phyloP scores from a whole-genome alignment of 2,329 filamentous ascomycete genomes.

The Penicillium decumbens region DNA sequence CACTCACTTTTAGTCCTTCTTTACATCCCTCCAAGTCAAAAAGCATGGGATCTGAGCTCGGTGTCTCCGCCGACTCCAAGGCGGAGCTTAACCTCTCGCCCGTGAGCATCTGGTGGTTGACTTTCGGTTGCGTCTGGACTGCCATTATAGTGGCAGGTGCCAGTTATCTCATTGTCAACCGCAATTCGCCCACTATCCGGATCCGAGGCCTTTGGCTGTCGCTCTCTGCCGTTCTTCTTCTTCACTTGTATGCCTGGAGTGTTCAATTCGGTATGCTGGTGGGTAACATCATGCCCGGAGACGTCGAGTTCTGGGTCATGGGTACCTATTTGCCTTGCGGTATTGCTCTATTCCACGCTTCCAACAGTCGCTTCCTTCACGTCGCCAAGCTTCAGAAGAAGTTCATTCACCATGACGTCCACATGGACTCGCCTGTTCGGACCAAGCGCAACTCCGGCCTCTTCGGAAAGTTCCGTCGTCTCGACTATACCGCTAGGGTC shows the following conservation, averaged over 20 bases:
- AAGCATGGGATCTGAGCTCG: constrained; percentile 31
- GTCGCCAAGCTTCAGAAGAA: constrained; percentile 54
- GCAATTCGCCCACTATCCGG: constrained; percentile 34
- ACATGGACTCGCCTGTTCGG: constrained; percentile 4
- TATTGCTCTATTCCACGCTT: constrained; percentile 62
- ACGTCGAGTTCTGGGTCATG: constrained; percentile 64
- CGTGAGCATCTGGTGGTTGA: constrained; percentile 29
- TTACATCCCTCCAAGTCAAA: background rate
- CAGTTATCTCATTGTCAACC: constrained; percentile 31
- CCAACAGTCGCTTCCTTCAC: constrained; percentile 58
- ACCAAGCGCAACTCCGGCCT: constrained; percentile 12
- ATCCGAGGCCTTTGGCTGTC: constrained; percentile 39
- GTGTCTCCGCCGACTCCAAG: constrained; percentile 26
- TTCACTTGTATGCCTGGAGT: constrained; percentile 37
- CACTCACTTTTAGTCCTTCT: background rate
- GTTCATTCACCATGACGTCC: constrained; percentile 29
- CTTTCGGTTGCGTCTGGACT: constrained; percentile 33
- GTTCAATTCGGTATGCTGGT: constrained; percentile 36
- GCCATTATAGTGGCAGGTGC: constrained; percentile 28
- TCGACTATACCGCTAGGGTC: constrained; percentile 25
- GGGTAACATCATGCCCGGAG: constrained; percentile 44
- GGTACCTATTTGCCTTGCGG: constrained; percentile 60
- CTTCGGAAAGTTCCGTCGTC: constrained; percentile 21
- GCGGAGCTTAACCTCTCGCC: constrained; percentile 18
- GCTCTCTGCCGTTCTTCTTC: constrained; percentile 33